A percentile compares a stretch with the other conserved stretches of the same genome.
These are phyloP conservation scores for Leavenworthia alabamica DNA, from an alignment of 345 rosid genomes.

Conservation along the genomic window DNA sequence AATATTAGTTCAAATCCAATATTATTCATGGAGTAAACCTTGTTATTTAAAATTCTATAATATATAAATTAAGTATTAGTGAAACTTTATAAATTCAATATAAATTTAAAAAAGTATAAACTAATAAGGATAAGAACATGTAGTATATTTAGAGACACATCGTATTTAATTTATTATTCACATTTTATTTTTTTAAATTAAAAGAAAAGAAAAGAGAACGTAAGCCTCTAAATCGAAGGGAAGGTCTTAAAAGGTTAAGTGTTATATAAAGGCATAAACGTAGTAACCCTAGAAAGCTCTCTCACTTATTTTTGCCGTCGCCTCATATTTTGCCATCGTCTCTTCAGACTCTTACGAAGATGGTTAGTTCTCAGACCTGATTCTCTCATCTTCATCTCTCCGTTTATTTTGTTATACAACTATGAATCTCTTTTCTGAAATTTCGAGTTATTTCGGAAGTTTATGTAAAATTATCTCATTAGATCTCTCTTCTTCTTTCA, in stretches of 20 bases:
- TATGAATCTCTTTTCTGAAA: background rate
- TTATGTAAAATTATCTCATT: background rate
- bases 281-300: conserved; percentile 19
- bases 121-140: too few species aligned
- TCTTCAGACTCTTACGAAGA: conserved; percentile 19
- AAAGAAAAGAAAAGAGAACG: background rate
- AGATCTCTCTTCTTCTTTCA: background rate
- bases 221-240: background rate
- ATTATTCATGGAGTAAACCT: too few species aligned
- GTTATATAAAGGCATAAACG: background rate
- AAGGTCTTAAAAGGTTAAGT: background rate
- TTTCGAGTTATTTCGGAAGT: background rate
- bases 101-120: too few species aligned
- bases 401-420: background rate
- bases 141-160: too few species aligned
- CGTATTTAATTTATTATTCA: too few species aligned
- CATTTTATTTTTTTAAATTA: background rate
- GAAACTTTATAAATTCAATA: too few species aligned
- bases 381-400: background rate
- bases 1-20: too few species aligned
- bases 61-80: too few species aligned
- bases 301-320: conserved; percentile 1
- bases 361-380: conserved; percentile 8
- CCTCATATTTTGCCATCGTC: conserved; percentile 14
- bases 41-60: too few species aligned